Conservation (phyloP, 805 yeast species). For the Starmerella floricola region DNA sequence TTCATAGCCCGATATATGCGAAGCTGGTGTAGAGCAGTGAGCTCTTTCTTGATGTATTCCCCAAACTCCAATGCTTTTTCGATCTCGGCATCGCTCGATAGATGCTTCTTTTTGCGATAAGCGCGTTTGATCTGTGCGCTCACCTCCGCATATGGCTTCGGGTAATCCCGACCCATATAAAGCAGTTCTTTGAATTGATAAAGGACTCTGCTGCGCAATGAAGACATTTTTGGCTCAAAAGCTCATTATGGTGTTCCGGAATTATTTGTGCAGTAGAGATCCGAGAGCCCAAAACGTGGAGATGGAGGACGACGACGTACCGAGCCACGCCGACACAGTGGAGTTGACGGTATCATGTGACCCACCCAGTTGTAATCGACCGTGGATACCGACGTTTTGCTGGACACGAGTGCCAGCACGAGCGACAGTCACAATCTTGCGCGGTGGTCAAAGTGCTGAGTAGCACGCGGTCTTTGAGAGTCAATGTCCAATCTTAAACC, state of each 20-base stretch:
- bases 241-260: background rate
- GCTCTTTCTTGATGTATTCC: constrained; percentile 31
- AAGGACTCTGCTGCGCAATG: constrained; percentile 21
- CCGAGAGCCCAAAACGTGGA: too few species aligned
- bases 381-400: too few species aligned
- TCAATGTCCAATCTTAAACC: too few species aligned
- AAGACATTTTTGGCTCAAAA: background rate
- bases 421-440: too few species aligned
- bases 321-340: too few species aligned
- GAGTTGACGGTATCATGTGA: too few species aligned
- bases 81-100: constrained; percentile 23
- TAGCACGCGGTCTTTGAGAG: too few species aligned
- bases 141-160: constrained; percentile 28
- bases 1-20: constrained; percentile 30
- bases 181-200: constrained; percentile 31
- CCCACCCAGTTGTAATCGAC: too few species aligned
- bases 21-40: constrained; percentile 30
- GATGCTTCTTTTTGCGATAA: constrained; percentile 24
- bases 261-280: too few species aligned
- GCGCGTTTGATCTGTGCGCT: constrained; percentile 25
- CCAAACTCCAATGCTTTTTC: constrained; percentile 28
- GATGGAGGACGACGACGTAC: too few species aligned
- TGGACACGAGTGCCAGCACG: too few species aligned
- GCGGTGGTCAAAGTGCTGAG: too few species aligned
- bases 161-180: constrained; percentile 31